Conservation (phyloP, 106 monocot genomes). For the Cymbidium sinense region DNA sequence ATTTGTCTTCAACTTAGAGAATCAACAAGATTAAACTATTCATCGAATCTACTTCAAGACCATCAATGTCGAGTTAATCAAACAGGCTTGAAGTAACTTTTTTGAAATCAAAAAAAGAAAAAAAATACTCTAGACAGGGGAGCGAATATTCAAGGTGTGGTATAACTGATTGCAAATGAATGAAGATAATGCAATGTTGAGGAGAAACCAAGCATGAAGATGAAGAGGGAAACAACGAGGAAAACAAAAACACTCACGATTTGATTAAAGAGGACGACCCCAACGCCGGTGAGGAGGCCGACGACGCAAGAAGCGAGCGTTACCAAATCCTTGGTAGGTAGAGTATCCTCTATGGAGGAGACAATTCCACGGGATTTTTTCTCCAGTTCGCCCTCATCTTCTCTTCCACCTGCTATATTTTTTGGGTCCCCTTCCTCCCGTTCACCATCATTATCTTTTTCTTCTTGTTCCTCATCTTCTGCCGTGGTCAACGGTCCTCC, state of each 20-base stretch:
- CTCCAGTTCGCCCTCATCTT: neutral
- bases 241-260: conserved; percentile 23
- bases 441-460: neutral
- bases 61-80: neutral
- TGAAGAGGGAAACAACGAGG: neutral
- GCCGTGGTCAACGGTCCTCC: neutral
- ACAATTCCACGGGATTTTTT: neutral
- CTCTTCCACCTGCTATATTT: neutral
- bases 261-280: conserved; percentile 73
- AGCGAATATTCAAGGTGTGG: neutral
- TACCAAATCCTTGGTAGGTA: conserved; percentile 33
- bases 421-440: neutral
- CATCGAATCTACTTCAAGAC: no score
- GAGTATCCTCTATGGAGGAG: conserved; percentile 9
- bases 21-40: no score
- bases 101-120: neutral
- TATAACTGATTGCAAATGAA: neutral
- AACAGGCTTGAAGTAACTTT: neutral
- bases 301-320: conserved; percentile 63
- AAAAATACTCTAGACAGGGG: no score
- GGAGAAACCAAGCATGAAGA: neutral
- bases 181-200: neutral
- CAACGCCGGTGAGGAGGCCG: conserved; percentile 80
- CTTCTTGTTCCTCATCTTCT: conserved; percentile 2
- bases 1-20: no score